Base-by-base conservation (phyloP, 169 alveolate genomes). In the Cryptosporidium canis region DNA sequence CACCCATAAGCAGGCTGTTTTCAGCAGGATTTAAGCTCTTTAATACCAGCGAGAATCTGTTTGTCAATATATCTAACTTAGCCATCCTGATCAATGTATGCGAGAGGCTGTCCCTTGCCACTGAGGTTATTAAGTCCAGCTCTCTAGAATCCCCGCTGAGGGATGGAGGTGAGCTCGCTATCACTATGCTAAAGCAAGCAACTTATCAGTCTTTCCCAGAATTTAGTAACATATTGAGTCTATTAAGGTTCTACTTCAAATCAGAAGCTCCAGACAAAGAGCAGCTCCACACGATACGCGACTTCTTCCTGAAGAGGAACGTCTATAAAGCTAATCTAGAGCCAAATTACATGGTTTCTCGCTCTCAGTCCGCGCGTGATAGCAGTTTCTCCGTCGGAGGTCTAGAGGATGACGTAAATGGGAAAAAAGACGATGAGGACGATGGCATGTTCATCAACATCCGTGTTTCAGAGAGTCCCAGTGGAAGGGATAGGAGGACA, bases 191-290 rank as follows among this genome's bases (percentile, higher is more conserved):
- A 2, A 58, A 44, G 3, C 87, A 77, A 77, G 18, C n/a, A 2
- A 41, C 31, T n/a, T 77, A 77, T 29, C 53, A 56, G 0, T 39
- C 33, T 16, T 58, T 56, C 58, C 87, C 87, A 44, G 87, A 77
- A 5, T 18, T 58, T 14, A 39, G 66, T 45, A 35, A 33, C 24
- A 77, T 77, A 12, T 29, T 61, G n/a, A 58, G n/a, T 55, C 18
- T 55, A 24, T 35, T 77, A n/a, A 77, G 87, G 37, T 9, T 35
- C 18, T 43, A 43, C 14, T 61, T 61, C 14, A 61, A 61, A 14
- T 11, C 24, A 2, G 31, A 0, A 16, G 47, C 0, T 61, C 48
- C 8, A 14, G 8, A 33, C 5, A 8, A 12, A 61, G 48, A 31
- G n/a, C 68, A 35, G 0, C 47, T 4, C 24, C 5, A 16, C 12